A percentile compares a stretch with the other conserved stretches of the same genome.
phyloP scores from a whole-genome alignment of 345 rosid species.

The Pistacia integerrima region DNA sequence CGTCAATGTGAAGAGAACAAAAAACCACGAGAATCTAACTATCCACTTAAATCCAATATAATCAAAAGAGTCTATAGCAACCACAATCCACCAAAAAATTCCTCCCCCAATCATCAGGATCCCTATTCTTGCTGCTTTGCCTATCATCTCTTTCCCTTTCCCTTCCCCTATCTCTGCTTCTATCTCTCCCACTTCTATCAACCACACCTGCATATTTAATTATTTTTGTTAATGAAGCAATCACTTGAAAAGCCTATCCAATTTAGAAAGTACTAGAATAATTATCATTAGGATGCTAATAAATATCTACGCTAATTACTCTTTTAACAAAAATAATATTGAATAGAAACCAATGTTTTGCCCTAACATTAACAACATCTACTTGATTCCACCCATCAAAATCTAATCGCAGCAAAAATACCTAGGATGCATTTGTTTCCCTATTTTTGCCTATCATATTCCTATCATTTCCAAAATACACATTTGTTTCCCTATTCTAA shows the following conservation, averaged over 20 bases:
- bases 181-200: constrained; percentile 74
- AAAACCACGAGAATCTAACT: no score
- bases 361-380: background rate
- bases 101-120: constrained; percentile 59
- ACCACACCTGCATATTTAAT: constrained; percentile 41
- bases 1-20: no score
- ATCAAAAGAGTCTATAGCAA: no score
- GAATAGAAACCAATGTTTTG: background rate
- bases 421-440: no score
- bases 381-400: background rate
- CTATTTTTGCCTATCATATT: no score
- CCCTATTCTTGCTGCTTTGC: constrained; percentile 55
- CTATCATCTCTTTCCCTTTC: constrained; percentile 63
- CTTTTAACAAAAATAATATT: background rate
- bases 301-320: background rate
- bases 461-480: no score
- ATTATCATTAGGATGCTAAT: background rate
- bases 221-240: background rate
- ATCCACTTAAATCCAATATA: no score
- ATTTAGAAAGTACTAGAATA: background rate
- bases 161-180: constrained; percentile 71
- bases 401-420: background rate
- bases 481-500: no score
- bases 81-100: no score
- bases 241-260: background rate